Base-by-base conservation (phyloP, 768 basidiomycete species). In the Suillus ampliporus region DNA sequence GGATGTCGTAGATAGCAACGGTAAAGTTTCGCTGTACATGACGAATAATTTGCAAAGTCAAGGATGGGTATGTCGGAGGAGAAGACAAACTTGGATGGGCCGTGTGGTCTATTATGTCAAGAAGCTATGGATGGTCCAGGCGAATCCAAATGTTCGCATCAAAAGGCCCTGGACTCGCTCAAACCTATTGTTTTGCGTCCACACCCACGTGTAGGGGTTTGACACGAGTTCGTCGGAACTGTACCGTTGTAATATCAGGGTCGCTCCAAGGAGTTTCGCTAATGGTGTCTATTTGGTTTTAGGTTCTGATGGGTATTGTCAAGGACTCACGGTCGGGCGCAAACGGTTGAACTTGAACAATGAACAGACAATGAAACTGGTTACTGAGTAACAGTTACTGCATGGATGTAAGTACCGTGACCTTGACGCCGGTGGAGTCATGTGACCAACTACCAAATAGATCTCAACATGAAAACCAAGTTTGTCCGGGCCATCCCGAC, bases 1-100 rank as follows among this genome's bases (percentile, higher is more conserved):
- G 26, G 71, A 69, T 1, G 70, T 60, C 28, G 69, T 74, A 8
- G 80, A 68, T 35, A 80, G 69, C 19, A 71, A 70, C 37, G 74
- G 73, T 54, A 44, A 52, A 31, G 34, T 34, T 26, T 38, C 31
- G 13, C 23, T 23, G 17, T 52, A 14, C 59, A 60, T 57, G 54
- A 58, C n/a, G 5, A 58, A 11, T 5, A 56, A 23, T 56, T 40
- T 26, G 17, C 17, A 28, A 40, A 56, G 17, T 17, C 23, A 11
- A 38, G 23, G 5, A 10, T 19, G 26, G 21, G 15, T 54, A 38
- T 53, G 21, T 23, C 21, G 9, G 37, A 19, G 8, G 5, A 23
- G 10, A 40, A 38, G 23, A 1, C 4, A 5, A 17, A 17, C 21
- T 54, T 38, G 54, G 38, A 9, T 41, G 38, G 6, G 19, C 17